Base-by-base conservation (phyloP, 768 basidiomycete genomes). In the Russula sp. region DNA sequence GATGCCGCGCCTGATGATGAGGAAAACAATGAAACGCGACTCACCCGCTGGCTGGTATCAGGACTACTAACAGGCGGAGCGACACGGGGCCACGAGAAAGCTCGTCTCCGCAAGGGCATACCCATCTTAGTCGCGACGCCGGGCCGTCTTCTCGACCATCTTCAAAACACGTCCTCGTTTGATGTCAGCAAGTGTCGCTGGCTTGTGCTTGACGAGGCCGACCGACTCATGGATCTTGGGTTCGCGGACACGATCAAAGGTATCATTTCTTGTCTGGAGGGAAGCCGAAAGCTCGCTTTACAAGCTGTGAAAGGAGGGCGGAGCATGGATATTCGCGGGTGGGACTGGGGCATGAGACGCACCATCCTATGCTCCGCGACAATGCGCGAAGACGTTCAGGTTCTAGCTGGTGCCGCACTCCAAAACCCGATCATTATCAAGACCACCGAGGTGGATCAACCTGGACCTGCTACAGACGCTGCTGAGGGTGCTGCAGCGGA, bases 301-400 rank as follows among this genome's bases (percentile, higher is more conserved):
- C 83, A 85, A 69, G 92, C 88, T 0, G 78, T 84, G 57, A 76
- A 81, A 66, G 86, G 86, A 69, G 89, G 85, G 0, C 86, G 80
- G 66, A 85, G 82, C 57, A 77, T 77, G 73, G 90, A 91, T 70
- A 86, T 91, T 11, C 86, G 87, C n/a, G 87, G 86, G 0, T 92
- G 92, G 91, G 88, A 91, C 70, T 93, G 90, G 90, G 78, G 83
- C 46, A 76, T 83, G 60, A 80, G 94, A 69, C 82, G 92, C 69
- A 96, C 94, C 2, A 80, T 99, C 26, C 83, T 99, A 5, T 99
- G 97, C 79, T 98, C 96, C 13, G 97, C 97, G 6, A 99, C 97
- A 1, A 94, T 98, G 36, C 83, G 89, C 53, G 94, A 96, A 69
- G 94, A 94, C 69, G 96, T 98, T 2, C 92, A 98, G 75, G 90